Percentiles rank a stretch among this genome's conserved stretches.
These are phyloP conservation scores for Artemisia annua DNA, from an alignment of 129 eudicot genomes.

Conservation along the genomic window DNA sequence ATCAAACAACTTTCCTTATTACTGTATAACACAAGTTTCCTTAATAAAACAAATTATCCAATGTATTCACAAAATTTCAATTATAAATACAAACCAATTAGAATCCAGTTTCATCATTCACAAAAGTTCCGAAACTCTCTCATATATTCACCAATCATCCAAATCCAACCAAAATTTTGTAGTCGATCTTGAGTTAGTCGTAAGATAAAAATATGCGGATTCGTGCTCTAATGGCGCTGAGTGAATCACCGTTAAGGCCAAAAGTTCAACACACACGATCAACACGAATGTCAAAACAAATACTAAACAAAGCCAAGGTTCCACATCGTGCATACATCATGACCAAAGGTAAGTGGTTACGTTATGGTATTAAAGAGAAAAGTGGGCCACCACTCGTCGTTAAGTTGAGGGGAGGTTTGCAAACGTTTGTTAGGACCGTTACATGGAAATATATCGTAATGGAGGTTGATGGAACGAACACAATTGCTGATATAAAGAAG, in stretches of 20 bases:
- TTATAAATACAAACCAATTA: too few relatives aligned
- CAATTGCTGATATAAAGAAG: background rate
- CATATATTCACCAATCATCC: too few relatives aligned
- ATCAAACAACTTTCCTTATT: too few relatives aligned
- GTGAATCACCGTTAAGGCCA: background rate
- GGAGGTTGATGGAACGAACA: background rate
- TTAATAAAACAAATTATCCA: too few relatives aligned
- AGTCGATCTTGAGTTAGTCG: background rate
- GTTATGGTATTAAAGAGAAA: constrained; percentile 2
- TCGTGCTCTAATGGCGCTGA: background rate
- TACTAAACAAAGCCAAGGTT: constrained; percentile 2
- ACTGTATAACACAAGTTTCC: too few relatives aligned
- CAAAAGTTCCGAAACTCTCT: too few relatives aligned
- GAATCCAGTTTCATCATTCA: too few relatives aligned
- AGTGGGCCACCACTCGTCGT: background rate
- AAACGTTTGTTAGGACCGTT: background rate
- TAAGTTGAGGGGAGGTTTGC: constrained; percentile 1
- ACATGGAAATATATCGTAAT: constrained; percentile 6
- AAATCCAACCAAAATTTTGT: too few relatives aligned
- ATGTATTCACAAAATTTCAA: too few relatives aligned
- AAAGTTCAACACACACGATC: background rate
- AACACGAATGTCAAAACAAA: background rate
- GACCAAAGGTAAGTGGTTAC: background rate
- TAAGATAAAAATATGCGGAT: background rate
- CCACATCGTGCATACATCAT: background rate